Percentiles rank a stretch among this genome's conserved stretches.
phyloP scores from a whole-genome alignment of 768 basidiomycete genomes.

The Pleurotus tuoliensis region DNA sequence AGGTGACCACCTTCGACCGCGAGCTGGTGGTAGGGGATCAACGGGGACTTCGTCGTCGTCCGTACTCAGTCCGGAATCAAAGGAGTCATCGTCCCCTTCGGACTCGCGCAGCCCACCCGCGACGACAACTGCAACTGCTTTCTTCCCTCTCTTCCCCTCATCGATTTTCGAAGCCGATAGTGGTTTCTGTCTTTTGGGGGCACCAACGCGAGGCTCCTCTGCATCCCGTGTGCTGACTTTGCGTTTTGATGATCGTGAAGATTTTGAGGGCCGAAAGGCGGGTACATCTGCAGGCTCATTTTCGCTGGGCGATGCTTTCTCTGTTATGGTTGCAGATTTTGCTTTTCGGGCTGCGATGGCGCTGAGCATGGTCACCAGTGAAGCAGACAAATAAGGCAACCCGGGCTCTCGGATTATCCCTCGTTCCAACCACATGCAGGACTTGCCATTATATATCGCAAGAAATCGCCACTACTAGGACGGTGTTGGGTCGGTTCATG shows the following conservation, averaged over 20 bases:
- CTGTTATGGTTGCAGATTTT: conserved; percentile 25
- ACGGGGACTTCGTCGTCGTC: conserved; percentile 15
- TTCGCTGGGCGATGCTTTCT: neutral
- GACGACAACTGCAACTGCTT: no score
- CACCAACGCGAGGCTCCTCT: no score
- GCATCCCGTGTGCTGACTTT: no score
- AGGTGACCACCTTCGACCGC: conserved; percentile 54
- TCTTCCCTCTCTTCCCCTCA: no score
- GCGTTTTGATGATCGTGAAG: no score
- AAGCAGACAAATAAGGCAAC: neutral
- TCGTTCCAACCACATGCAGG: no score
- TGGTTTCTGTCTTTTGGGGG: no score
- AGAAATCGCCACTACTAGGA: no score
- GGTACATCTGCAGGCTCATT: conserved; percentile 12
- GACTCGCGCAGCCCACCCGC: conserved; percentile 7
- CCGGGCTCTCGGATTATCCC: no score
- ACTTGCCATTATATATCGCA: no score
- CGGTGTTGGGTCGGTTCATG: no score
- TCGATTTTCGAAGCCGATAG: no score
- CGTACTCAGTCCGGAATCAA: conserved; percentile 35
- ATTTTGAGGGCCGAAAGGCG: conserved; percentile 7
- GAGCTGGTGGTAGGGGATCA: conserved; percentile 6
- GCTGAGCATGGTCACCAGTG: conserved; percentile 49
- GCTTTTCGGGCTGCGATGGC: conserved; percentile 73
- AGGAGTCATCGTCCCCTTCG: conserved; percentile 35